Percentiles rank a stretch among this genome's conserved stretches.
These are phyloP conservation scores for Solanum acaule DNA, from an alignment of 257 asterid genomes.

Conservation along the genomic window DNA sequence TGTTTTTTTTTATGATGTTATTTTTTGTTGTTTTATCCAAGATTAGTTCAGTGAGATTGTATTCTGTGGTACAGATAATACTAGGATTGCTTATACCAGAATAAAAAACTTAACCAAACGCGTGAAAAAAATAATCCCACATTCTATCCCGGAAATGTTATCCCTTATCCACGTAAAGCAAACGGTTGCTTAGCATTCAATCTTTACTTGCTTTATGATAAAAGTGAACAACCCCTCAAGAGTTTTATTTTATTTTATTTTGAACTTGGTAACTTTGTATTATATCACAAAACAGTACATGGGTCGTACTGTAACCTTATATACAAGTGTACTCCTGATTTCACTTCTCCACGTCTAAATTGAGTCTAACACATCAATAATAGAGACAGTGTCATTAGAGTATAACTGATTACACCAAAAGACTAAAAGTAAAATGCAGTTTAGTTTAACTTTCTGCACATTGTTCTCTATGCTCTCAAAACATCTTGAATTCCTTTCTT, in stretches of 20 bases:
- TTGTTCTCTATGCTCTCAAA: too few relatives aligned
- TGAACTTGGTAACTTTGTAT: too few relatives aligned
- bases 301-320: too few relatives aligned
- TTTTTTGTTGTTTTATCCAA: background rate
- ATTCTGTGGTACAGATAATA: background rate
- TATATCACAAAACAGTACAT: too few relatives aligned
- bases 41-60: background rate
- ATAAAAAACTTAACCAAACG: background rate
- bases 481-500: too few relatives aligned
- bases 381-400: too few relatives aligned
- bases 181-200: background rate
- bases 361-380: too few relatives aligned
- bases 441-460: too few relatives aligned
- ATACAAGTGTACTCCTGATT: too few relatives aligned
- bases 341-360: too few relatives aligned
- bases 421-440: too few relatives aligned
- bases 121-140: background rate
- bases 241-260: background rate
- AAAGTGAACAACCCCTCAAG: background rate
- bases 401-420: too few relatives aligned
- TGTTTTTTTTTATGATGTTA: background rate
- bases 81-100: background rate
- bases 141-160: background rate
- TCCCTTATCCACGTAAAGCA: background rate
- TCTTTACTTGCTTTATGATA: background rate